A percentile compares a stretch with the other conserved stretches of the same genome.
phyloP scores from a whole-genome alignment of 768 basidiomycete species.

The Mycena filopes region DNA sequence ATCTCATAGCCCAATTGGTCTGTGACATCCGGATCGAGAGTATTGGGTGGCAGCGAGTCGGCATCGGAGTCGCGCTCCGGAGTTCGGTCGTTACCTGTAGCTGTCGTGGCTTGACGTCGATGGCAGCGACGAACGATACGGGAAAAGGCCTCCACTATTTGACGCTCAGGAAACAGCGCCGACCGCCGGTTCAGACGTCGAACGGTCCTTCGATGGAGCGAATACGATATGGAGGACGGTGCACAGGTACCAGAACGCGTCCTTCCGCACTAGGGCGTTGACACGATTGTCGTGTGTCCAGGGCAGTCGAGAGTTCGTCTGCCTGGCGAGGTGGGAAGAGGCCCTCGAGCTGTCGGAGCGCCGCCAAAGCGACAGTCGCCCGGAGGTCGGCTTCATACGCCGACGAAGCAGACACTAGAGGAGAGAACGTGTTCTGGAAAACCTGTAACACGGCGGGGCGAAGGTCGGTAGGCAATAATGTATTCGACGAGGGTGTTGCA shows the following conservation, averaged over 20 bases:
- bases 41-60: constrained; percentile 3
- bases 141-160: constrained; percentile 23
- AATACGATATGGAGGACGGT: constrained; percentile 52
- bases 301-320: constrained; percentile 7
- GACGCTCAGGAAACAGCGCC: constrained; percentile 15
- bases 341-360: constrained; percentile 50
- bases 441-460: constrained; percentile 42
- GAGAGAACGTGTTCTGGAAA: constrained; percentile 38
- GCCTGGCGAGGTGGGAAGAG: constrained; percentile 38
- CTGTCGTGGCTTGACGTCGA: constrained; percentile 21
- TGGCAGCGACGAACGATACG: constrained; percentile 27
- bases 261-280: constrained; percentile 55
- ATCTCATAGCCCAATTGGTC: constrained; percentile 53
- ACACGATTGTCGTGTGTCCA: constrained; percentile 41
- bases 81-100: constrained; percentile 3
- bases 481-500: constrained; percentile 1
- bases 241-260: constrained; percentile 65
- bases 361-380: constrained; percentile 49
- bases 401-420: constrained; percentile 23
- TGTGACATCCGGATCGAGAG: constrained; percentile 35
- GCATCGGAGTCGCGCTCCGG: constrained; percentile 24
- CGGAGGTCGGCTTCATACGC: constrained; percentile 34
- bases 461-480: constrained; percentile 36
- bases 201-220: constrained; percentile 14
- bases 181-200: constrained; percentile 3